Percentiles rank a stretch among this genome's conserved stretches.
Conservation (phyloP, 2,329 filamentous ascomycete species). For the Xylaria hypoxylon region DNA sequence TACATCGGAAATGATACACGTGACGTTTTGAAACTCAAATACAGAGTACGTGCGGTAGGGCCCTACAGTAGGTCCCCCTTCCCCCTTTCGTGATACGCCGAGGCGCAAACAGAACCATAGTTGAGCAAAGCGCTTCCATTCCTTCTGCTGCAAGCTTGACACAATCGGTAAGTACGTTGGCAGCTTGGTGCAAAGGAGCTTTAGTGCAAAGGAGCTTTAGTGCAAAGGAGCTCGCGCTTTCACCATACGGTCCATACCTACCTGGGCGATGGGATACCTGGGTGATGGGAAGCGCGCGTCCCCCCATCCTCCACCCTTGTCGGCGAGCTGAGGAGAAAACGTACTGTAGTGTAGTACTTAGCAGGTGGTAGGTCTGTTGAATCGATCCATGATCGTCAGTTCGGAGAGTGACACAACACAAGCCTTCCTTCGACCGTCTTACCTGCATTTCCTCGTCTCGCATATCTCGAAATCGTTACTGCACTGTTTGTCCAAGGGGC, state of each 20-base stretch:
- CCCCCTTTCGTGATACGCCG: neutral
- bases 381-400: constrained; percentile 30
- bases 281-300: constrained; percentile 26
- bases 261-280: constrained; percentile 30
- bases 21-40: constrained; percentile 33
- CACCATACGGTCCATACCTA: constrained; percentile 30
- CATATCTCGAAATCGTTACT: constrained; percentile 27
- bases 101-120: constrained; percentile 1
- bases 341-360: no score
- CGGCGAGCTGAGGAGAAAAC: constrained; percentile 24
- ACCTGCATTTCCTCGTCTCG: constrained; percentile 27
- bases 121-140: constrained; percentile 3
- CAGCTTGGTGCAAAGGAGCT: neutral
- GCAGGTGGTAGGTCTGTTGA: constrained; percentile 17
- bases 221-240: constrained; percentile 22
- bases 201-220: no score
- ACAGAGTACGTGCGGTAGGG: constrained; percentile 9
- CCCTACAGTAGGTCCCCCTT: neutral
- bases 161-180: neutral
- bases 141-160: neutral
- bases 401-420: constrained; percentile 21
- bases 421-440: constrained; percentile 30
- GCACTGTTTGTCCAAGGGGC: constrained; percentile 4
- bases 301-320: constrained; percentile 8
- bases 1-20: constrained; percentile 28